phyloP scores from a whole-genome alignment of 345 rosid genomes.

The Moricandia arvensis region DNA sequence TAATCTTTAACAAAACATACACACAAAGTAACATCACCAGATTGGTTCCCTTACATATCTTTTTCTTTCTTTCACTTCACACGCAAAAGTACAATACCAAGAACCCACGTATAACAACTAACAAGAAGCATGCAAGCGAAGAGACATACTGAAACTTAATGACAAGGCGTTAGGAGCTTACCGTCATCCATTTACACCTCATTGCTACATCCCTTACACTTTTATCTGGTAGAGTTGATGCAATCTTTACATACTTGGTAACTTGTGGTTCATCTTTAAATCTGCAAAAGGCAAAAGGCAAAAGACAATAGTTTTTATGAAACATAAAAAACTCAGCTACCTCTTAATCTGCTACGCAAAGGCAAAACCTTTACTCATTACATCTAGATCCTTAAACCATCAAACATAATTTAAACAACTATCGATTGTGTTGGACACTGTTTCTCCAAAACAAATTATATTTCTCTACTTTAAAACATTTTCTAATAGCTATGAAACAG shows the following conservation, averaged over 20 bases:
- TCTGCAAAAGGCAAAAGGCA: slow-evolving; percentile 42
- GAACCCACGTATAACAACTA: neutral
- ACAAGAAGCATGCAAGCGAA: neutral
- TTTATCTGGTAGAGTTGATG: slow-evolving; percentile 78
- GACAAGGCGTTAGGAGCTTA: slow-evolving; percentile 6
- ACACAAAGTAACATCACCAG: slow-evolving; percentile 26
- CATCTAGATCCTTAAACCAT: slow-evolving; percentile 4
- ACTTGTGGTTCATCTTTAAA: slow-evolving; percentile 71
- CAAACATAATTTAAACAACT: neutral
- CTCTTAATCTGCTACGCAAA: no score
- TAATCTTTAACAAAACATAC: slow-evolving; percentile 33
- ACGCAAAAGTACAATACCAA: slow-evolving; percentile 1
- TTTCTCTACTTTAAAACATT: neutral
- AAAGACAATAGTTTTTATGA: slow-evolving; percentile 1
- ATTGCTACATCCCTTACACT: slow-evolving; percentile 95
- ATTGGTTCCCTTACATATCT: slow-evolving; percentile 6
- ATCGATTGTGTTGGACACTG: neutral
- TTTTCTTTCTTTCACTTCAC: neutral
- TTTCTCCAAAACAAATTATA: neutral
- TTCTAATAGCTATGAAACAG: neutral
- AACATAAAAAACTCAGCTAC: neutral
- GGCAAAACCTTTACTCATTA: neutral
- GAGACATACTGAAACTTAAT: neutral
- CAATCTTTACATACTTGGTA: slow-evolving; percentile 83
- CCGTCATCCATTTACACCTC: slow-evolving; percentile 81